phyloP scores from a whole-genome alignment of 495 filamentous ascomycete species.

The Penicillium simplicissimum region DNA sequence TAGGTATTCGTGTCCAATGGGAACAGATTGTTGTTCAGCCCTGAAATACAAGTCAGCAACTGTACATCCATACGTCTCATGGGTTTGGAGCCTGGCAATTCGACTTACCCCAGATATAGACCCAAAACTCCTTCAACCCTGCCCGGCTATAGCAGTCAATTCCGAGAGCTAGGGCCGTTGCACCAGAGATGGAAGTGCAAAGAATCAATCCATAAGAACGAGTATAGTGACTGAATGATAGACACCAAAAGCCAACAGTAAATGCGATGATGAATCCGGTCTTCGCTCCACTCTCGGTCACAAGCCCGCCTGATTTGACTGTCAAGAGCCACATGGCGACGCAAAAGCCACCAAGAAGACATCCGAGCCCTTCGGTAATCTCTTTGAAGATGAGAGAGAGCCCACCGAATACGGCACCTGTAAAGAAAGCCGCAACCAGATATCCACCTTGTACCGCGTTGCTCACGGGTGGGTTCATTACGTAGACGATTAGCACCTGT shows the following conservation, averaged over 20 bases:
- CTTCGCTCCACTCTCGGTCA: conserved; percentile 60
- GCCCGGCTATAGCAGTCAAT: conserved; percentile 91
- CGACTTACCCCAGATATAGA: conserved; percentile 80
- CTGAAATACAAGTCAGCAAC: conserved; percentile 36
- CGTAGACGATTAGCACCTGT: conserved; percentile 80
- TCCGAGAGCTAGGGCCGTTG: conserved; percentile 75
- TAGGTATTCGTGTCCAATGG: conserved; percentile 74
- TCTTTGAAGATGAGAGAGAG: conserved; percentile 79
- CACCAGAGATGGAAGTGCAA: conserved; percentile 76
- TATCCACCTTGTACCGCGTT: conserved; percentile 84
- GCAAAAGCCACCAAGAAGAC: conserved; percentile 84
- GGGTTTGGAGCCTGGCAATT: not conserved
- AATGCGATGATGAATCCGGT: conserved; percentile 75
- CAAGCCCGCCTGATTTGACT: conserved; percentile 73
- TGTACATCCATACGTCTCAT: not conserved
- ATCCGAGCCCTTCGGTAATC: conserved; percentile 82
- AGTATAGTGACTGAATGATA: conserved; percentile 80
- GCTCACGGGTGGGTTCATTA: conserved; percentile 78
- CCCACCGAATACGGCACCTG: conserved; percentile 75
- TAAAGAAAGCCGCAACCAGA: conserved; percentile 74
- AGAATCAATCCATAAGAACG: conserved; percentile 74
- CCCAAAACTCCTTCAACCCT: conserved; percentile 93
- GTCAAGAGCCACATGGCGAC: conserved; percentile 89
- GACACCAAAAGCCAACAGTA: conserved; percentile 61
- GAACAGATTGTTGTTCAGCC: conserved; percentile 76